Percentiles rank a stretch among this genome's conserved stretches.
Conservation (phyloP, 2,329 filamentous ascomycete genomes). For the Fusarium odoratissimum region DNA sequence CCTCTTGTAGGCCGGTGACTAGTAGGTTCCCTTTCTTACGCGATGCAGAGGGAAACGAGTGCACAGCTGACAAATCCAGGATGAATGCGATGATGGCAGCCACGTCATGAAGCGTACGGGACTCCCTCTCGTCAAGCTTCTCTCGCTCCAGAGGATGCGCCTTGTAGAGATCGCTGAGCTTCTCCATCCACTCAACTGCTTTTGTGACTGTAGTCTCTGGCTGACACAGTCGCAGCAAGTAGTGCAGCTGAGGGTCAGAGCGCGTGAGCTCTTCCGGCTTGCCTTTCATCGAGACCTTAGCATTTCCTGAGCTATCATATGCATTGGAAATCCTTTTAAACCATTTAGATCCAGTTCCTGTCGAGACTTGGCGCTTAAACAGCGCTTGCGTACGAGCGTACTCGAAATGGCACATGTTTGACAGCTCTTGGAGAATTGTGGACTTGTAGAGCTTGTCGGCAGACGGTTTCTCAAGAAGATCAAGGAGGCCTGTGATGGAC, state of each 20-base stretch:
- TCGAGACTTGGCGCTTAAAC: conserved; percentile 56
- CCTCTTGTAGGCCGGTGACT: conserved; percentile 44
- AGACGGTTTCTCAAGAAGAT: conserved; percentile 40
- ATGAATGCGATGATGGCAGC: conserved; percentile 54
- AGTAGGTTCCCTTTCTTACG: conserved; percentile 56
- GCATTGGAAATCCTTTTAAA: conserved; percentile 55
- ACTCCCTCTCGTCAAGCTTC: conserved; percentile 49
- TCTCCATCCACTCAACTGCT: conserved; percentile 55
- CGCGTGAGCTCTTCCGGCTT: conserved; percentile 54
- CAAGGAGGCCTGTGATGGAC: conserved; percentile 54
- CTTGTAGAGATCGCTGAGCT: conserved; percentile 53
- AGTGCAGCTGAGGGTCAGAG: conserved; percentile 55
- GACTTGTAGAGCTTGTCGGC: conserved; percentile 48
- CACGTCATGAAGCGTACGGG: conserved; percentile 51
- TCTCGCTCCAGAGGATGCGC: conserved; percentile 50
- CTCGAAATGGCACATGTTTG: conserved; percentile 58
- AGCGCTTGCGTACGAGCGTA: conserved; percentile 52
- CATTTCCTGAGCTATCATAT: conserved; percentile 51
- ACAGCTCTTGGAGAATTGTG: conserved; percentile 58
- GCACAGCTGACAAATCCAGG: conserved; percentile 50
- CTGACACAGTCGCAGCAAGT: conserved; percentile 59
- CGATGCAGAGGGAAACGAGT: conserved; percentile 53
- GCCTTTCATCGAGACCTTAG: conserved; percentile 54
- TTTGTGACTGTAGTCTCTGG: conserved; percentile 49
- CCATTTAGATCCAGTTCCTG: conserved; percentile 50